Base-by-base conservation (phyloP, 2,329 filamentous ascomycete genomes). In the Cryphonectria radicalis region DNA sequence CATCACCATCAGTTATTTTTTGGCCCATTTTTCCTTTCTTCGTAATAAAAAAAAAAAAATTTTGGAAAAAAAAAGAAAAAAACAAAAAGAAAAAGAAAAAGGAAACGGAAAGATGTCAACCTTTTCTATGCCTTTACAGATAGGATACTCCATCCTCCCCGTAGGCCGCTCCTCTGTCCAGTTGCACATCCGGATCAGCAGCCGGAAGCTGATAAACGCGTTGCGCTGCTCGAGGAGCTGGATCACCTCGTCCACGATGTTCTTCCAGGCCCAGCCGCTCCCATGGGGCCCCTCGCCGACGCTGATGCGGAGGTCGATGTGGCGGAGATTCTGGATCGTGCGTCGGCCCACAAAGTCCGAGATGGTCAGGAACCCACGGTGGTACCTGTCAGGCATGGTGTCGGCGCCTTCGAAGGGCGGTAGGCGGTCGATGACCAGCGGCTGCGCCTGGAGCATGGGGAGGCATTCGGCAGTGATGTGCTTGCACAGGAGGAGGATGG, bases 401-500 rank as follows among this genome's bases (percentile, higher is more conserved):
- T 78, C 76, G 43, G 17, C 22, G 11, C 25, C 32, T 3, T 43
- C 25, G 77, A 79, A 81, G 1, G 80, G 80, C 10, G 80, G 80
- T 11, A 80, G 75, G n/a, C 77, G 77, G 74, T 82, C 79, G 64
- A 82, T 75, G 67, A 80, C 71, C 60, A 82, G 76, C 32, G 73
- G 63, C 13, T 74, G 74, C 1, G 76, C 62, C 25, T 73, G 74
- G 0, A 81, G 74, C 4, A 80, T 35, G 43, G 74, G 74, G 13
- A 80, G 69, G n/a, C 77, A 77, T 74, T 81, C 80, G 42, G 69
- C 70, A 0, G 80, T 81, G 65, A 81, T 78, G 70, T 76, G 74
- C 65, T 77, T 79, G 73, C 78, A 80, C 63, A 82, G 78, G 13
- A 82, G 77, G 11, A 81, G 76, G 40, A 82, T 78, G 19, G 77